phyloP scores from a whole-genome alignment of 1,139 yeast genomes.

The Entelexis paramagnoliae region DNA sequence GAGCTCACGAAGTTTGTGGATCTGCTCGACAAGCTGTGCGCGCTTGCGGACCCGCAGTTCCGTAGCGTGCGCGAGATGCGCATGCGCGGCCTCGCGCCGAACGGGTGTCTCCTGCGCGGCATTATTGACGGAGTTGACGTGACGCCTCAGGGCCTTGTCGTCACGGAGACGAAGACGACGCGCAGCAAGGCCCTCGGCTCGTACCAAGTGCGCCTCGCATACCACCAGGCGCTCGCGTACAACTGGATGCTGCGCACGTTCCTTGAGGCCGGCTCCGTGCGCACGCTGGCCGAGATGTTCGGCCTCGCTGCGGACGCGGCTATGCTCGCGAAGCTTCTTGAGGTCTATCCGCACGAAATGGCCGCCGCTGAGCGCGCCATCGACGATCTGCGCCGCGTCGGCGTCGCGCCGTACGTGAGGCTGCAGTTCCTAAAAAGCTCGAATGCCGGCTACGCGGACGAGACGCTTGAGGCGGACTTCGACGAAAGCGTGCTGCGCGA shows the following conservation, averaged over 20 bases:
- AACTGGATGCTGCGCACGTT: conserved; percentile 23
- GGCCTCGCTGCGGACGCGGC: neutral
- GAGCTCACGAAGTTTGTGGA: conserved; percentile 1
- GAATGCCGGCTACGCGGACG: neutral
- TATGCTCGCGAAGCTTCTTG: too few species aligned
- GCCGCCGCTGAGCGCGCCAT: neutral
- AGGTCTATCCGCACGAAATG: neutral
- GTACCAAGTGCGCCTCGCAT: conserved; percentile 28
- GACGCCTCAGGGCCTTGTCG: conserved; percentile 16
- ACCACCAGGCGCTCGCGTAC: conserved; percentile 31
- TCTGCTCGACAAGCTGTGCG: conserved; percentile 12
- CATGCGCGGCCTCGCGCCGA: conserved; percentile 25
- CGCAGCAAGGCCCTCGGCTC: conserved; percentile 14
- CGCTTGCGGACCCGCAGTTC: conserved; percentile 1
- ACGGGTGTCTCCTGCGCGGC: conserved; percentile 27
- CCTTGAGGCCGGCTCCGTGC: conserved; percentile 1
- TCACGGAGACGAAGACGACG: conserved; percentile 32
- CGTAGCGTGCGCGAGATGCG: conserved; percentile 29
- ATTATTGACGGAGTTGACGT: conserved; percentile 27
- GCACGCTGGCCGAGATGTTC: neutral
- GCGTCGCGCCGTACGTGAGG: conserved; percentile 9
- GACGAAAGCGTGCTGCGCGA: conserved; percentile 22
- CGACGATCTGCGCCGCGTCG: neutral
- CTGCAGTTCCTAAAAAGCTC: conserved; percentile 7
- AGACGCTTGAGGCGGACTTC: conserved; percentile 19